phyloP scores from a whole-genome alignment of 495 filamentous ascomycete species.

The Xylaria grammica region DNA sequence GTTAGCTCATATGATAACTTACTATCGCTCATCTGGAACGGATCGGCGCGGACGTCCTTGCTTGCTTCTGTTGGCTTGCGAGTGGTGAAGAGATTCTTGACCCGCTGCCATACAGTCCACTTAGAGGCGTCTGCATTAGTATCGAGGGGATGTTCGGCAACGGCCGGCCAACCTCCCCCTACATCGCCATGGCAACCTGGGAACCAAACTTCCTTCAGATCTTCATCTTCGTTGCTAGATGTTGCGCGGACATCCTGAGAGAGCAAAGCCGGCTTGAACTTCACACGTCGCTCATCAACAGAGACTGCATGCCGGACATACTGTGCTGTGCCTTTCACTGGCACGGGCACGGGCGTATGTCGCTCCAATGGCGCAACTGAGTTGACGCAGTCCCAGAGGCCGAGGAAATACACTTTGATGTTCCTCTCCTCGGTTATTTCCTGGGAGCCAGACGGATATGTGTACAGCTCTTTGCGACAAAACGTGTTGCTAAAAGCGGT shows the following conservation, averaged over 20 bases:
- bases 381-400: slow-evolving; percentile 54
- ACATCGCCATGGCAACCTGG: slow-evolving; percentile 49
- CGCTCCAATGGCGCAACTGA: slow-evolving; percentile 41
- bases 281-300: slow-evolving; percentile 53
- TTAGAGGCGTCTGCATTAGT: slow-evolving; percentile 14
- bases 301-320: slow-evolving; percentile 51
- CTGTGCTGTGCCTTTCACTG: slow-evolving; percentile 35
- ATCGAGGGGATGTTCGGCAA: slow-evolving; percentile 9
- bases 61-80: slow-evolving; percentile 28
- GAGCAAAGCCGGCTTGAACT: slow-evolving; percentile 44
- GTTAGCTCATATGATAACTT: too few relatives aligned
- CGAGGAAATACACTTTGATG: slow-evolving; percentile 43
- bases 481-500: slow-evolving; percentile 48
- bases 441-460: slow-evolving; percentile 16
- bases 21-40: slow-evolving; percentile 42
- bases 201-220: slow-evolving; percentile 42
- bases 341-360: slow-evolving; percentile 51
- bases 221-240: slow-evolving; percentile 25
- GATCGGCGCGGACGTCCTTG: slow-evolving; percentile 25
- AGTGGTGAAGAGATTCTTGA: slow-evolving; percentile 34
- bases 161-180: slow-evolving; percentile 43
- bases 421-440: slow-evolving; percentile 30
- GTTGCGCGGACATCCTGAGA: slow-evolving; percentile 34
- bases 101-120: slow-evolving; percentile 30
- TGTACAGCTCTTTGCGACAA: slow-evolving; percentile 40